Evolutionary conservation across 129 eudicot species (phyloP).

Genomic region (Chrysanthemum makinoi): DNA sequence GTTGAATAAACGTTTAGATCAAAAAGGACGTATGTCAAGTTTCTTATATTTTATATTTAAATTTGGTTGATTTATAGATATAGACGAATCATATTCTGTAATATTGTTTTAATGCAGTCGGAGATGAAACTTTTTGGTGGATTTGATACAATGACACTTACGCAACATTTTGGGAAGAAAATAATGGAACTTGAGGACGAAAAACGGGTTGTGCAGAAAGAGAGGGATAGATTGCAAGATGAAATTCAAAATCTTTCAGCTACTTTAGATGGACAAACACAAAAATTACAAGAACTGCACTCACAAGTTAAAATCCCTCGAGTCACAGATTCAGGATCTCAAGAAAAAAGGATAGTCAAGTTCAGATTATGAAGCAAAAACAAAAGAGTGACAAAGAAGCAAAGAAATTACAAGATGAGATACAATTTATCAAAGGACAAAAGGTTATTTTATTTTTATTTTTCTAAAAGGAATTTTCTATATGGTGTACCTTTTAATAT

Average conservation of each 20-base stretch:
- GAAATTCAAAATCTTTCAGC: slow-evolving; percentile 95
- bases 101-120: no score
- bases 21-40: slow-evolving; percentile 66
- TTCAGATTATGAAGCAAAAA: slow-evolving; percentile 83
- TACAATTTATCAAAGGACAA: no score
- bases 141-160: no score
- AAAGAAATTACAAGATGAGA: slow-evolving; percentile 81
- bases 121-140: no score
- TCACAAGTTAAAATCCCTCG: slow-evolving; percentile 85
- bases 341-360: slow-evolving; percentile 97
- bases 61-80: not conserved
- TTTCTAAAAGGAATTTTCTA: no score
- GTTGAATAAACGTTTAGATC: slow-evolving; percentile 77
- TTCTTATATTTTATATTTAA: not conserved
- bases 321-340: slow-evolving; percentile 95
- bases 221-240: slow-evolving; percentile 82
- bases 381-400: slow-evolving; percentile 99
- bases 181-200: no score
- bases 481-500: no score
- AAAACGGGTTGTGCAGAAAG: slow-evolving; percentile 79
- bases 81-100: not conserved
- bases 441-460: no score
- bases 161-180: no score
- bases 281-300: slow-evolving; percentile 83
- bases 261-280: slow-evolving; percentile 94